Percentiles rank a stretch among this genome's conserved stretches.
Evolutionary conservation across 257 asterid species (phyloP).

Genomic region (Fraxinus anomala): DNA sequence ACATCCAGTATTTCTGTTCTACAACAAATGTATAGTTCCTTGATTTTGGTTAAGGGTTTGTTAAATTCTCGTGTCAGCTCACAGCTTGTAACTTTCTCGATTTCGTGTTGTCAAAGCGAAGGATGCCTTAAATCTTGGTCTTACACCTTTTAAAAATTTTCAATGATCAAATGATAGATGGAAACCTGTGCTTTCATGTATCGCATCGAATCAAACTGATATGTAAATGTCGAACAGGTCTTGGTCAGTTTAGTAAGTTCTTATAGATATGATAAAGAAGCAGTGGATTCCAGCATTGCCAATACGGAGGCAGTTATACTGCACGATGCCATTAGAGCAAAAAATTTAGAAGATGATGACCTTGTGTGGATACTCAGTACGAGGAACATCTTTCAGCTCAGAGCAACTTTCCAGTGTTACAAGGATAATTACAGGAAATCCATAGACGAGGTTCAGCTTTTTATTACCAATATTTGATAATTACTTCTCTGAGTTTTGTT

Average conservation of each 20-base stretch:
- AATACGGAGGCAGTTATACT: conserved; percentile 62
- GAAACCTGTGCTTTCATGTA: neutral
- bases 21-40: too few species aligned
- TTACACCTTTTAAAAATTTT: neutral
- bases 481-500: neutral
- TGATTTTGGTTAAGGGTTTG: too few species aligned
- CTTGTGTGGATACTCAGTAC: conserved; percentile 53
- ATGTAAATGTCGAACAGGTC: conserved; percentile 41
- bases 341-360: conserved; percentile 49
- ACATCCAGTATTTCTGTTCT: too few species aligned
- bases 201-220: conserved; percentile 10
- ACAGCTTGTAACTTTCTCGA: neutral
- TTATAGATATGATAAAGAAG: conserved; percentile 62
- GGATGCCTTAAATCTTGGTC: neutral
- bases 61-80: too few species aligned
- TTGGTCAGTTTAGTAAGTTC: conserved; percentile 67
- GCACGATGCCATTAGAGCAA: conserved; percentile 45
- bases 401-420: conserved; percentile 63
- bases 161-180: neutral
- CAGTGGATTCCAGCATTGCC: conserved; percentile 53
- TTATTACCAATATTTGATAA: neutral
- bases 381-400: conserved; percentile 69
- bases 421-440: conserved; percentile 51
- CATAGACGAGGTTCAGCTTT: conserved; percentile 54
- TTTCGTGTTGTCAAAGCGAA: neutral